Conservation (phyloP, 2,329 filamentous ascomycete genomes). For the Penicillium sp. region DNA sequence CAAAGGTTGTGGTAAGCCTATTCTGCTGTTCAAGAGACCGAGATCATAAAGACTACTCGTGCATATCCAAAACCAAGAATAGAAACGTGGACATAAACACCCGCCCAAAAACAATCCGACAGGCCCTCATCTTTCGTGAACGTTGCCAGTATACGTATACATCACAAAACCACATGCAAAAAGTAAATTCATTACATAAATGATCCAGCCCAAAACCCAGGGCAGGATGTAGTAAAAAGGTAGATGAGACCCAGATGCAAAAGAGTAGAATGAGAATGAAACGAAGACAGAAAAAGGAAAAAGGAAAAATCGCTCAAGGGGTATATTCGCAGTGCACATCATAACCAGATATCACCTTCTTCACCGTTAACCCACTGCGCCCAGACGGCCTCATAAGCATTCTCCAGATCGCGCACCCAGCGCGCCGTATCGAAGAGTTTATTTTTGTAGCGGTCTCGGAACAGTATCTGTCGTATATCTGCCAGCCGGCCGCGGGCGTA, state of each 20-base stretch:
- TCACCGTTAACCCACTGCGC: conserved; percentile 78
- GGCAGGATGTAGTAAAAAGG: not conserved
- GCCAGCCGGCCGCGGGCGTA: conserved; percentile 63
- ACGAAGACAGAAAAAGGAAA: conserved; percentile 1
- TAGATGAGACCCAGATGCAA: conserved; percentile 6
- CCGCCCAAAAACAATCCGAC: not conserved
- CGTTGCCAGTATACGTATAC: conserved; percentile 3
- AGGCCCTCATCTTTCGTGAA: conserved; percentile 2
- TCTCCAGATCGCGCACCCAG: conserved; percentile 88
- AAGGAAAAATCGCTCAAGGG: conserved; percentile 36
- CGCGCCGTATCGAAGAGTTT: conserved; percentile 86
- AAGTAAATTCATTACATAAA: conserved; percentile 4
- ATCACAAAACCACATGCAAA: conserved; percentile 5
- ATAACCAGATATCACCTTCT: conserved; percentile 90
- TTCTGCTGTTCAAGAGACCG: conserved; percentile 3
- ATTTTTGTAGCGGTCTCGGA: conserved; percentile 79
- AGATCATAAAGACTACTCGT: not conserved
- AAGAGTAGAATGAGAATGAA: not conserved
- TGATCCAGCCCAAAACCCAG: conserved; percentile 1
- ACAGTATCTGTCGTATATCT: conserved; percentile 77
- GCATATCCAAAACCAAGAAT: not conserved
- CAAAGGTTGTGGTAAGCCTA: not conserved
- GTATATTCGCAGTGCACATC: conserved; percentile 39
- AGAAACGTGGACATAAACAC: not conserved
- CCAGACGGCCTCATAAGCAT: conserved; percentile 88